A percentile compares a stretch with the other conserved stretches of the same genome.
Conservation (phyloP, 352 stramenopile species). For the Globisporangium middletonii region DNA sequence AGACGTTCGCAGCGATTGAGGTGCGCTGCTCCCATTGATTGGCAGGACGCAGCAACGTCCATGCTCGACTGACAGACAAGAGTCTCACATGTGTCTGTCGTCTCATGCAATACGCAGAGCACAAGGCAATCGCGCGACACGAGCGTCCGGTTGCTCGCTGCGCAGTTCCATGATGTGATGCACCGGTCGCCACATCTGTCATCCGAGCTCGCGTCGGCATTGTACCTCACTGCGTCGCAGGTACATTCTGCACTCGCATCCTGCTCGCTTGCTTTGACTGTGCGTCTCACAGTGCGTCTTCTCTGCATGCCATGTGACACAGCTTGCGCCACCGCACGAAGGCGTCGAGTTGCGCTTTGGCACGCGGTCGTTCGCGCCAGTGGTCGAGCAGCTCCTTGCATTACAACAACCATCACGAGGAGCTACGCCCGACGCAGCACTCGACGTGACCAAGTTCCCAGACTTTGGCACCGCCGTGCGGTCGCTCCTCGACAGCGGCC, state of each 20-base stretch:
- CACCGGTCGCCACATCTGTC: slow-evolving; percentile 18
- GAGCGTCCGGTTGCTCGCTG: slow-evolving; percentile 40
- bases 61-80: not conserved
- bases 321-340: slow-evolving; percentile 64
- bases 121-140: slow-evolving; percentile 47
- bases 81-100: not conserved
- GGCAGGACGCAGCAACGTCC: not conserved
- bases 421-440: not conserved
- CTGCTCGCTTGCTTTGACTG: not conserved
- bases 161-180: slow-evolving; percentile 34
- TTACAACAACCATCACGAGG: slow-evolving; percentile 10
- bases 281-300: not conserved
- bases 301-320: not conserved
- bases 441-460: slow-evolving; percentile 17
- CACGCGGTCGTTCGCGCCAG: slow-evolving; percentile 48
- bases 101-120: slow-evolving; percentile 17
- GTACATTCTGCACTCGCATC: slow-evolving; percentile 4
- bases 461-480: slow-evolving; percentile 53
- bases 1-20: slow-evolving; percentile 50
- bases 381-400: slow-evolving; percentile 43
- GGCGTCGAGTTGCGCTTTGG: slow-evolving; percentile 73
- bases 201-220: slow-evolving; percentile 34
- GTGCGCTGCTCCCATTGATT: slow-evolving; percentile 12
- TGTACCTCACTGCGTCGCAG: slow-evolving; percentile 66
- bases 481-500: slow-evolving; percentile 31